Conservation (phyloP, 805 yeast species). For the Metschnikowia aberdeeniae region DNA sequence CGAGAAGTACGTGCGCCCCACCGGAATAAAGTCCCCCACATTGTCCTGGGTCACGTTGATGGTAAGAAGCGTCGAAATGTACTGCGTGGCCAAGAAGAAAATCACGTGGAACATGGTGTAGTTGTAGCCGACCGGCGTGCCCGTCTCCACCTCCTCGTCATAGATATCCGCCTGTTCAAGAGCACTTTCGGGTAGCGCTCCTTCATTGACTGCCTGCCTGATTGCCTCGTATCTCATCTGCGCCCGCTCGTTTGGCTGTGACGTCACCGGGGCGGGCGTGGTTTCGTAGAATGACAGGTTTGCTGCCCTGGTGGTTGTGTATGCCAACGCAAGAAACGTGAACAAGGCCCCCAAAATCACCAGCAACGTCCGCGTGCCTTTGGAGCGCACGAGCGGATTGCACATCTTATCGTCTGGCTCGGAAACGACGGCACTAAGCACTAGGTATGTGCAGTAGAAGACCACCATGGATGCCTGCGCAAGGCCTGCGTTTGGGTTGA, state of each 20-base stretch:
- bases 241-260: constrained; percentile 43
- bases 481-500: constrained; percentile 90
- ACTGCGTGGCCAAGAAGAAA: constrained; percentile 93
- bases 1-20: constrained; percentile 93
- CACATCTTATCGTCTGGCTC: constrained; percentile 94
- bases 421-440: constrained; percentile 88
- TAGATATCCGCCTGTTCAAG: constrained; percentile 66
- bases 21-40: constrained; percentile 88
- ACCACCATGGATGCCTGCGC: constrained; percentile 97
- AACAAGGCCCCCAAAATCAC: constrained; percentile 87
- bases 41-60: constrained; percentile 84
- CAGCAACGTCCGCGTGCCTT: constrained; percentile 86
- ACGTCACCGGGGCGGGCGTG: constrained; percentile 40
- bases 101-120: constrained; percentile 86
- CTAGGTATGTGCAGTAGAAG: constrained; percentile 84
- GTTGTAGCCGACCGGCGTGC: constrained; percentile 67
- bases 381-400: constrained; percentile 85
- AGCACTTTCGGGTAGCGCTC: constrained; percentile 91
- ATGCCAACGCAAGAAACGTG: constrained; percentile 92
- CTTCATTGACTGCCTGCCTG: constrained; percentile 92
- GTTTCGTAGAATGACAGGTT: constrained; percentile 47
- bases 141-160: constrained; percentile 32
- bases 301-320: constrained; percentile 96
- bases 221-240: constrained; percentile 85
- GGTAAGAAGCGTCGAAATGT: constrained; percentile 89